Conservation (phyloP, 2,329 filamentous ascomycete genomes). For the Fusarium fujikuroi region DNA sequence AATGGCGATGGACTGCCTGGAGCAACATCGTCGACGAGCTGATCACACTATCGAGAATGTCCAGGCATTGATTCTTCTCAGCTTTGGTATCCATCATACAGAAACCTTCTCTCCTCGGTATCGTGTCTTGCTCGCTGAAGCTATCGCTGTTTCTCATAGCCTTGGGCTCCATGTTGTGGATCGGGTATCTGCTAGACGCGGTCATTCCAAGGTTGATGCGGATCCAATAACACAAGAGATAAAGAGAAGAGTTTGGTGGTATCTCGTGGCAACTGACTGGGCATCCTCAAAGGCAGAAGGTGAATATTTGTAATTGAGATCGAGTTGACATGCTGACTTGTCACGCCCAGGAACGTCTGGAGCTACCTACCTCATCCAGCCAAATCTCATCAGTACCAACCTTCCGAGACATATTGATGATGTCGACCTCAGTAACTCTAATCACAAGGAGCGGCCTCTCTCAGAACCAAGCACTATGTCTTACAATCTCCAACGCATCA, state of each 20-base stretch:
- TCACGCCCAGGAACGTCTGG: not conserved
- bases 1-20: not conserved
- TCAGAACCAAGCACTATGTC: not conserved
- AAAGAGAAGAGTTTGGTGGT: not conserved
- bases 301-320: accelerated
- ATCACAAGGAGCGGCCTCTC: not conserved
- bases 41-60: not conserved
- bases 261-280: not conserved
- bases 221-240: not conserved
- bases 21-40: not conserved
- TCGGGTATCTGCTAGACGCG: accelerated
- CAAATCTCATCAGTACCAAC: not conserved
- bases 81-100: not conserved
- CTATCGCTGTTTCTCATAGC: not conserved
- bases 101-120: not conserved
- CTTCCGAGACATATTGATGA: not conserved
- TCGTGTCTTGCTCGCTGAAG: not conserved
- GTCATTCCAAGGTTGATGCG: accelerated
- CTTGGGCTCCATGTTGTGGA: not conserved
- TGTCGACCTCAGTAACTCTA: accelerated
- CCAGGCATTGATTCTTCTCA: not conserved
- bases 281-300: not conserved
- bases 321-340: not conserved
- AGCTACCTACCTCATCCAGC: not conserved
- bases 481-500: not conserved